phyloP scores from a whole-genome alignment of 2,329 filamentous ascomycete genomes.

The Penicillium sp. region DNA sequence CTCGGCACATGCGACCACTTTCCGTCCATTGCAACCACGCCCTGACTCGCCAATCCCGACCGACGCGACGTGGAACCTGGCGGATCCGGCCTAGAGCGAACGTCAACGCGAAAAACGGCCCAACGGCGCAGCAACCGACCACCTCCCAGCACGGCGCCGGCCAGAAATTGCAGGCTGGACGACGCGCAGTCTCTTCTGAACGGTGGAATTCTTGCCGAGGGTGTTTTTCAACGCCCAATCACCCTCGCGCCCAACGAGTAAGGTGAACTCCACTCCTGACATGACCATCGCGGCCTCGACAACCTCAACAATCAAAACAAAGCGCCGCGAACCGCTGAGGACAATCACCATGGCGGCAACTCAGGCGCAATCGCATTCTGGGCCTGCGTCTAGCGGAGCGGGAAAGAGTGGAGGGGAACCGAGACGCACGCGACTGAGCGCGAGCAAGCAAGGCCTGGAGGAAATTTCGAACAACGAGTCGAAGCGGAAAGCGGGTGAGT shows the following conservation, averaged over 20 bases:
- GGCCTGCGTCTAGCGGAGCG: constrained; percentile 27
- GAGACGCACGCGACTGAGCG: constrained; percentile 39
- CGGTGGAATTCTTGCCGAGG: neutral
- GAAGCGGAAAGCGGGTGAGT: constrained; percentile 51
- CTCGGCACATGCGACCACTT: constrained; percentile 1
- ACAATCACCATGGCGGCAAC: constrained; percentile 42
- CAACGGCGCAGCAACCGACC: constrained; percentile 4
- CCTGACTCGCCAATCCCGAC: neutral
- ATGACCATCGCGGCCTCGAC: constrained; percentile 44
- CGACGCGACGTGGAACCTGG: neutral
- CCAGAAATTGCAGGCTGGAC: neutral
- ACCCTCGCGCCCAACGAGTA: constrained; percentile 32
- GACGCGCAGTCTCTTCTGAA: constrained; percentile 7
- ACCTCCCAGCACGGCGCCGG: neutral
- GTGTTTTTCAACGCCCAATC: constrained; percentile 19
- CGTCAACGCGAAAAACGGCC: constrained; percentile 11
- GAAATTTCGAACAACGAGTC: constrained; percentile 28
- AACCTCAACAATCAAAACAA: constrained; percentile 36
- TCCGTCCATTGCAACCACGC: neutral
- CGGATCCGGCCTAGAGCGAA: constrained; percentile 1
- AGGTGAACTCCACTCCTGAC: constrained; percentile 31
- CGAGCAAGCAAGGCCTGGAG: constrained; percentile 34
- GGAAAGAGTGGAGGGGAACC: constrained; percentile 27
- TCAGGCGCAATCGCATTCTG: constrained; percentile 41
- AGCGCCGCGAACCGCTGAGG: constrained; percentile 41